phyloP scores from a whole-genome alignment of 2,329 filamentous ascomycete genomes.

The Diaporthe sp. region DNA sequence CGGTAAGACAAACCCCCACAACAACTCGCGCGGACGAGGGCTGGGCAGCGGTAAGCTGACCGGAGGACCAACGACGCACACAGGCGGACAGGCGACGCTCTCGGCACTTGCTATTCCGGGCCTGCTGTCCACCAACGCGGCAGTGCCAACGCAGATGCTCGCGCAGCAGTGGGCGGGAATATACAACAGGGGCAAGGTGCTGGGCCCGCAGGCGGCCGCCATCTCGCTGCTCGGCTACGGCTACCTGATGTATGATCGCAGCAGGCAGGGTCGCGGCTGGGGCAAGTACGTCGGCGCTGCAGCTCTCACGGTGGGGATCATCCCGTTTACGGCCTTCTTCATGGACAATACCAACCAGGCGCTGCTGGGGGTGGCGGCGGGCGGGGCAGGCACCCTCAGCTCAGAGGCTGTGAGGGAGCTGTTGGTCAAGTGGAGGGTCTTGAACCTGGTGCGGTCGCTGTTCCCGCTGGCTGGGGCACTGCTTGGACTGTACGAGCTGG shows the following conservation, averaged over 20 bases:
- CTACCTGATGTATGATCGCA: slow-evolving; percentile 49
- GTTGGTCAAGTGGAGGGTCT: slow-evolving; percentile 41
- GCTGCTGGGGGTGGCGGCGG: slow-evolving; percentile 40
- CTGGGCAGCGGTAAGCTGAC: background rate
- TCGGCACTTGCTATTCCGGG: slow-evolving; percentile 50
- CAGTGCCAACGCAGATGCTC: slow-evolving; percentile 42
- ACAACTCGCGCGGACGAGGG: slow-evolving; percentile 28
- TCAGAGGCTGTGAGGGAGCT: slow-evolving; percentile 40
- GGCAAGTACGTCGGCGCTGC: slow-evolving; percentile 46
- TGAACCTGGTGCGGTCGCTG: slow-evolving; percentile 41
- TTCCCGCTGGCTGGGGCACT: slow-evolving; percentile 43
- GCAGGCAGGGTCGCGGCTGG: slow-evolving; percentile 44
- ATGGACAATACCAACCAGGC: slow-evolving; percentile 51
- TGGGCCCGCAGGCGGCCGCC: slow-evolving; percentile 50
- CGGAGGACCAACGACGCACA: background rate
- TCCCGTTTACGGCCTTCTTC: slow-evolving; percentile 51
- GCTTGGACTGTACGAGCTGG: slow-evolving; percentile 43
- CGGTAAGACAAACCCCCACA: slow-evolving; percentile 39
- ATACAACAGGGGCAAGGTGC: slow-evolving; percentile 48
- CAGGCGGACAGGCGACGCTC: slow-evolving; percentile 50
- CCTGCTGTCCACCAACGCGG: slow-evolving; percentile 38
- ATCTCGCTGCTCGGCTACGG: slow-evolving; percentile 47
- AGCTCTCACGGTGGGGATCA: slow-evolving; percentile 47
- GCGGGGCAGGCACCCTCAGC: slow-evolving; percentile 38
- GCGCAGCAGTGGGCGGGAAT: slow-evolving; percentile 50